Conservation (phyloP, 176 grass and related monocot species). For the Aechmea fasciata region DNA sequence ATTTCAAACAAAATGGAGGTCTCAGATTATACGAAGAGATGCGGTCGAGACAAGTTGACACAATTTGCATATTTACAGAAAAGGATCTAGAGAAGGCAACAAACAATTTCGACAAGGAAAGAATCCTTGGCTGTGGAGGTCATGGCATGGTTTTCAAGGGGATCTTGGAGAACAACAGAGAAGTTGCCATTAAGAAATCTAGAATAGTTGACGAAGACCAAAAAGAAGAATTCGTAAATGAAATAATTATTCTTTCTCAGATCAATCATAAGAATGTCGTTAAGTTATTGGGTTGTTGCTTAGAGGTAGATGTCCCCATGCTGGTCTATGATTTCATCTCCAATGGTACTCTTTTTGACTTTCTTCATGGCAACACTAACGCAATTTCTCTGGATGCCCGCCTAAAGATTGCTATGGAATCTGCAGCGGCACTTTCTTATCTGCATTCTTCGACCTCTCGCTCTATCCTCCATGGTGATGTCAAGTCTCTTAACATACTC, state of each 20-base stretch:
- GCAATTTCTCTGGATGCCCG: constrained; percentile 4
- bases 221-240: constrained; percentile 42
- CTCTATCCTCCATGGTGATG: constrained; percentile 52
- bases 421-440: constrained; percentile 35
- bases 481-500: constrained; percentile 59
- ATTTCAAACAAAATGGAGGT: constrained; percentile 39
- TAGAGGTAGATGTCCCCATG: constrained; percentile 54
- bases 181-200: constrained; percentile 46
- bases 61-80: constrained; percentile 29
- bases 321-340: constrained; percentile 50
- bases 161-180: constrained; percentile 26
- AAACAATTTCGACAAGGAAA: constrained; percentile 16
- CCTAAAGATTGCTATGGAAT: constrained; percentile 38
- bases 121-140: constrained; percentile 32
- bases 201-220: constrained; percentile 34
- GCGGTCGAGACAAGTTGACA: neutral
- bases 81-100: constrained; percentile 47
- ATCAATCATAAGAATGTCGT: constrained; percentile 59
- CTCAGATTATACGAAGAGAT: constrained; percentile 12
- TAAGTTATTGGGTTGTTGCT: constrained; percentile 57
- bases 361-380: constrained; percentile 32
- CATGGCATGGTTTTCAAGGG: constrained; percentile 48
- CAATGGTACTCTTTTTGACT: constrained; percentile 50
- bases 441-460: constrained; percentile 45
- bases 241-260: constrained; percentile 52